phyloP scores from a whole-genome alignment of 208 protist genomes.

The Crithidia sp. region DNA sequence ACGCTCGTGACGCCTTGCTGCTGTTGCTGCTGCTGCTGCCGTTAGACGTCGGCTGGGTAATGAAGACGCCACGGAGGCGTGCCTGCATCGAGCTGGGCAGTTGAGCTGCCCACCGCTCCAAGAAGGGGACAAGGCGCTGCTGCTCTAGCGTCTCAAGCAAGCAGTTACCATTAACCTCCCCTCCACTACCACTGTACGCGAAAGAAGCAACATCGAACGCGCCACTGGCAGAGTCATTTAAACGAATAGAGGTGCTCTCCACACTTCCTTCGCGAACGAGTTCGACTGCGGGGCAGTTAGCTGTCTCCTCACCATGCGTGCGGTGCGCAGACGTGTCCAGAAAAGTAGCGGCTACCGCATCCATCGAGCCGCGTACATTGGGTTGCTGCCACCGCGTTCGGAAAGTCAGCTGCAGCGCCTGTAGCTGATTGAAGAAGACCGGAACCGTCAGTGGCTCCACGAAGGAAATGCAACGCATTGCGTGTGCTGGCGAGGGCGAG shows the following conservation, averaged over 20 bases:
- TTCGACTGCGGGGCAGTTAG: neutral
- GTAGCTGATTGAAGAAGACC: conserved; percentile 41
- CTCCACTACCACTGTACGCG: no score
- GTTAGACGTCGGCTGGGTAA: conserved; percentile 46
- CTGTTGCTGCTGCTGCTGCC: neutral
- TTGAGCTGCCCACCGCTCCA: conserved; percentile 61
- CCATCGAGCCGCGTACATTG: neutral
- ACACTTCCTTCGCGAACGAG: conserved; percentile 3
- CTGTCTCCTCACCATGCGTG: no score
- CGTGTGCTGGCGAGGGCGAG: neutral
- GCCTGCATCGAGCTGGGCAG: conserved; percentile 49
- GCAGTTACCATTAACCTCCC: conserved; percentile 15
- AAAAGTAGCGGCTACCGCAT: neutral
- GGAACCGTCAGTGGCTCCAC: conserved; percentile 49
- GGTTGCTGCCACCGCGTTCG: neutral
- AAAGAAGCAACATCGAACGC: no score
- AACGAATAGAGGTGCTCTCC: neutral
- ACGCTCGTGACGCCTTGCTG: neutral
- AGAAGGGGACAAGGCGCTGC: conserved; percentile 53
- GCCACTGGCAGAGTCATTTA: neutral
- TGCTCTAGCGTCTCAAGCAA: conserved; percentile 80
- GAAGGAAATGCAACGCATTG: conserved; percentile 29
- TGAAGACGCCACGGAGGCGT: conserved; percentile 47
- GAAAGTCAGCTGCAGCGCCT: conserved; percentile 63
- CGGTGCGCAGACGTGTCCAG: neutral